phyloP scores from a whole-genome alignment of 371 early-diverging fungal genomes.

The Blakeslea trispora region DNA sequence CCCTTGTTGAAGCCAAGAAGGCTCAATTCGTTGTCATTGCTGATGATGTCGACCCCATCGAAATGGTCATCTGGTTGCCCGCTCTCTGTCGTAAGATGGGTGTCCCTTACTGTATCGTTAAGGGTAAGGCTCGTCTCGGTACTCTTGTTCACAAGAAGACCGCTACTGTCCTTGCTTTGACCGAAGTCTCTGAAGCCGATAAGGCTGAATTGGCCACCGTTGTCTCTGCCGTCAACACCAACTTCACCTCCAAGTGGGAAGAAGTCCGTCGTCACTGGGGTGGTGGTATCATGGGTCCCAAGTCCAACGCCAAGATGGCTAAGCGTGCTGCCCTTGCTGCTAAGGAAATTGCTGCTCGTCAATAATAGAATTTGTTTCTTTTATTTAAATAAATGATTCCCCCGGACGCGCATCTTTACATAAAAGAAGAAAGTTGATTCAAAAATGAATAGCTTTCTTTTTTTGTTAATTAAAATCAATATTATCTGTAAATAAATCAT shows the following conservation, averaged over 20 bases:
- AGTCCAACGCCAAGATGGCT: conserved; percentile 79
- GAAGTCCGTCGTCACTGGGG: conserved; percentile 91
- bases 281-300: conserved; percentile 95
- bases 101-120: conserved; percentile 98
- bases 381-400: too few species aligned
- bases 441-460: background rate
- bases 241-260: conserved; percentile 91
- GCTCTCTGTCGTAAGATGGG: conserved; percentile 99
- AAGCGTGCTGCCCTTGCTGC: conserved; percentile 76
- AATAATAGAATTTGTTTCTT: too few species aligned
- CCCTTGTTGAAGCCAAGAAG: conserved; percentile 97
- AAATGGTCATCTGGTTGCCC: conserved; percentile 98
- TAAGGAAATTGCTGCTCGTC: conserved; percentile 57
- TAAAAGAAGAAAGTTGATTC: background rate
- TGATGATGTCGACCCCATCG: conserved; percentile 99
- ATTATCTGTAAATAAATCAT: background rate
- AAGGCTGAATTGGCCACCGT: conserved; percentile 86
- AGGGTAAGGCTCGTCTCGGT: conserved; percentile 97
- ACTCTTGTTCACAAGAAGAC: conserved; percentile 99
- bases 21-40: conserved; percentile 98
- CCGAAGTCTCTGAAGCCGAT: conserved; percentile 94
- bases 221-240: conserved; percentile 88
- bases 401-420: too few species aligned
- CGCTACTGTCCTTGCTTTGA: conserved; percentile 94
- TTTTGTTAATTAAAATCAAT: background rate